A percentile compares a stretch with the other conserved stretches of the same genome.
phyloP scores from a whole-genome alignment of 768 basidiomycete genomes.

The Phaffia australis region DNA sequence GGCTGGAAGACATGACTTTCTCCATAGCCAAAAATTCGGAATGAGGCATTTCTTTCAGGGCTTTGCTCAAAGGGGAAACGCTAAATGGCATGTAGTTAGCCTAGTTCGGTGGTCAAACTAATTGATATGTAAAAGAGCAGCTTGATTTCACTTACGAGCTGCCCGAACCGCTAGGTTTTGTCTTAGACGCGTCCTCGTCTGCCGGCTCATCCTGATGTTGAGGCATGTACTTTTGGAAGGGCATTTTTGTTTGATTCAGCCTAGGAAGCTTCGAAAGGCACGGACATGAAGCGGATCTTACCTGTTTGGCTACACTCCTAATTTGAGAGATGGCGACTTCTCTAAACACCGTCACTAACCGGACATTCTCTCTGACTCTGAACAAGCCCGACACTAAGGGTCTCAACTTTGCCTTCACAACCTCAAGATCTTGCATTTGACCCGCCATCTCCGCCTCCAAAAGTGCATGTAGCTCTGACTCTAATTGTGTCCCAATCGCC shows the following conservation, averaged over 20 bases:
- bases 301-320: conserved; percentile 49
- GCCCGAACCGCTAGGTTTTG: background rate
- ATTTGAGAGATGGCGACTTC: conserved; percentile 57
- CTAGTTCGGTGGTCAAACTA: background rate
- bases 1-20: conserved; percentile 50
- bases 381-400: conserved; percentile 66
- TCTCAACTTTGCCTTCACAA: conserved; percentile 39
- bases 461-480: conserved; percentile 63
- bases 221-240: background rate
- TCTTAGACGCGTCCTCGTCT: background rate
- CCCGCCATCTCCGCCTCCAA: conserved; percentile 52
- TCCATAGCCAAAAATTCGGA: conserved; percentile 56
- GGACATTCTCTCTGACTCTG: conserved; percentile 20
- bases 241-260: background rate
- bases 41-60: conserved; percentile 59
- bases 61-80: conserved; percentile 40
- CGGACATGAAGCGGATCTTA: conserved; percentile 38
- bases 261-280: background rate
- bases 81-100: background rate
- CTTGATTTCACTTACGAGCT: background rate
- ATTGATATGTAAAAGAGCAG: background rate
- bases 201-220: background rate
- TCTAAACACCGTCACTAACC: conserved; percentile 35
- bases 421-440: background rate
- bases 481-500: conserved; percentile 65